Conservation (phyloP, 2,329 filamentous ascomycete genomes). For the Metarhizium album region DNA sequence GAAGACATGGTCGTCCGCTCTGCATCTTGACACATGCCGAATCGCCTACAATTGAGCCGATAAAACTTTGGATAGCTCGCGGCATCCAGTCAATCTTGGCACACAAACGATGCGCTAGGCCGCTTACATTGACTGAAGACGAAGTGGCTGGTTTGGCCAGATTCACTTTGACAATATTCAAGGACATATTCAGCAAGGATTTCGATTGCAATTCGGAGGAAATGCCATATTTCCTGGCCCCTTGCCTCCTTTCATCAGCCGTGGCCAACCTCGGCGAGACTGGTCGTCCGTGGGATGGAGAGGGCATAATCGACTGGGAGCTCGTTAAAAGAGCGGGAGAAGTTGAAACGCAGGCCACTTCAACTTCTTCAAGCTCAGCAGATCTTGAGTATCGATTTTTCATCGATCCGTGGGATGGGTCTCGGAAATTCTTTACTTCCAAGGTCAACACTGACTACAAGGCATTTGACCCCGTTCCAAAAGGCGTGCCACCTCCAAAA, state of each 20-base stretch:
- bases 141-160: slow-evolving; percentile 46
- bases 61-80: slow-evolving; percentile 55
- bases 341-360: slow-evolving; percentile 5
- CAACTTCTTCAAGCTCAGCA: neutral
- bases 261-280: neutral
- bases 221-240: slow-evolving; percentile 78
- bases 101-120: neutral
- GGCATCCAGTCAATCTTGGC: neutral
- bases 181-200: slow-evolving; percentile 80
- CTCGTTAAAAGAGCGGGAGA: slow-evolving; percentile 32
- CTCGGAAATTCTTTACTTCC: slow-evolving; percentile 48
- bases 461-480: slow-evolving; percentile 54
- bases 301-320: slow-evolving; percentile 46
- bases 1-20: slow-evolving; percentile 50
- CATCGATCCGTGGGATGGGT: slow-evolving; percentile 49
- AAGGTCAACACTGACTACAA: slow-evolving; percentile 46
- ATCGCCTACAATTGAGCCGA: slow-evolving; percentile 54
- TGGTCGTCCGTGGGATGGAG: neutral
- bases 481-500: slow-evolving; percentile 36
- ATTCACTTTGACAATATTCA: slow-evolving; percentile 69
- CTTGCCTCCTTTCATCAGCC: slow-evolving; percentile 21
- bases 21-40: slow-evolving; percentile 57
- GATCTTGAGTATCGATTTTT: slow-evolving; percentile 41
- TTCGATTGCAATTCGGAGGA: slow-evolving; percentile 54
- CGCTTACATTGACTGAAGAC: slow-evolving; percentile 22